These are phyloP conservation scores for Metschnikowia arizonensis DNA, from an alignment of 805 yeast species.

Conservation along the genomic window DNA sequence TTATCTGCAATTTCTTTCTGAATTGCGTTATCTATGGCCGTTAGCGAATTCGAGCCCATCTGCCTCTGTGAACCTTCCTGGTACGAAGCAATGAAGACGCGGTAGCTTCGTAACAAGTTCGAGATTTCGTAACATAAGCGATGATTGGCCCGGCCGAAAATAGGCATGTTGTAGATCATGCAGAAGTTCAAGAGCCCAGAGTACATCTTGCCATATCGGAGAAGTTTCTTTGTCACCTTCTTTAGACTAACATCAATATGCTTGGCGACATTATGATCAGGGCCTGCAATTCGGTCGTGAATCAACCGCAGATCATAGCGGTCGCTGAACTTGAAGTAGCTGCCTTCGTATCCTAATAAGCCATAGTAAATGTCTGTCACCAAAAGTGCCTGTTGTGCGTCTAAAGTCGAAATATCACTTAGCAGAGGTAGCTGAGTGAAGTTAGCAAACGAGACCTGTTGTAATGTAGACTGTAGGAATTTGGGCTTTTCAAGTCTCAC, in stretches of 20 bases:
- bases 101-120: constrained; percentile 25
- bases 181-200: constrained; percentile 55
- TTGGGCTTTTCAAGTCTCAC: constrained; percentile 9
- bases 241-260: constrained; percentile 70
- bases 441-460: background rate
- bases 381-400: constrained; percentile 69
- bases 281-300: constrained; percentile 53
- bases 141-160: constrained; percentile 71
- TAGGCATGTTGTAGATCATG: constrained; percentile 50
- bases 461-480: constrained; percentile 6
- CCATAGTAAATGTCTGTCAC: constrained; percentile 66
- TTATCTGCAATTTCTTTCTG: constrained; percentile 25
- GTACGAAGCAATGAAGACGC: constrained; percentile 35
- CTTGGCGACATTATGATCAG: constrained; percentile 70
- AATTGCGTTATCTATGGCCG: constrained; percentile 45
- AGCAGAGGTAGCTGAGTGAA: constrained; percentile 9
- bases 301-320: constrained; percentile 46
- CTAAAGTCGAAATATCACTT: constrained; percentile 38
- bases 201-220: constrained; percentile 60
- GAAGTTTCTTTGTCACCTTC: constrained; percentile 59
- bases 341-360: constrained; percentile 72
- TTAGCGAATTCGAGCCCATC: constrained; percentile 52
- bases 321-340: constrained; percentile 64
- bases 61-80: constrained; percentile 49
- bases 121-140: constrained; percentile 59